Evolutionary conservation across 805 yeast genomes (phyloP), one percentile per base, ranked within the genome.

Genomic region (Hanseniaspora taiwanica): DNA sequence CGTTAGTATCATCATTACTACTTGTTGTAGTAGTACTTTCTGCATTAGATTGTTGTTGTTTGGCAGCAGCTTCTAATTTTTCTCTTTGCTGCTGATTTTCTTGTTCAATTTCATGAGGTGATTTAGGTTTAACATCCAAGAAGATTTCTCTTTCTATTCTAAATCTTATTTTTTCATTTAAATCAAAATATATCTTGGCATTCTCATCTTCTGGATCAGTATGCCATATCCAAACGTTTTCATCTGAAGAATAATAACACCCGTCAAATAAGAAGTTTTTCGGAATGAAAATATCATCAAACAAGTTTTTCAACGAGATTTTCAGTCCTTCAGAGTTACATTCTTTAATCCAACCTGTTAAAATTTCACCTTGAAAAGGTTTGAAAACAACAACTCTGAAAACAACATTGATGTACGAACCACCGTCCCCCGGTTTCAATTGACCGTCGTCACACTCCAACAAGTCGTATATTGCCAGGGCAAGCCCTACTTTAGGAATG

Each of bases 151-250:
- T 82, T 58, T 91, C 97, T 1, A 91, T 77, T 55, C 97, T 72
- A 58, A 91, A 89, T 49, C 94, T 70, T 47, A 91, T 81, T 62
- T 79, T 84, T 56, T 91, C 98, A 59, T 87, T 85, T 25, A 84
- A 67, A 68, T 91, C 98, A 41, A 91, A 67, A 54, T 77, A 91
- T 44, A 91, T 66, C 47, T 78, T 78, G 1, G 80, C 76, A 2
- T 78, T 91, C 44, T 74, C 81, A 40, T 65, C 73, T 45, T 72
- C 68, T 40, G 75, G 72, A 27, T 40, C 43, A 5, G 39, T 40
- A 21, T 40, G 37, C 98, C 98, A 91, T 33, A 87, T 78, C 98
- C 98, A 91, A 10, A 96, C 95, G 54, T 80, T 83, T 46, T 91
- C 98, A 33, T 71, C 76, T 1, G 81, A 56, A 24, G 69, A 66